Evolutionary conservation across 768 basidiomycete genomes (phyloP).

Genomic region (Macrocybe gigantea): DNA sequence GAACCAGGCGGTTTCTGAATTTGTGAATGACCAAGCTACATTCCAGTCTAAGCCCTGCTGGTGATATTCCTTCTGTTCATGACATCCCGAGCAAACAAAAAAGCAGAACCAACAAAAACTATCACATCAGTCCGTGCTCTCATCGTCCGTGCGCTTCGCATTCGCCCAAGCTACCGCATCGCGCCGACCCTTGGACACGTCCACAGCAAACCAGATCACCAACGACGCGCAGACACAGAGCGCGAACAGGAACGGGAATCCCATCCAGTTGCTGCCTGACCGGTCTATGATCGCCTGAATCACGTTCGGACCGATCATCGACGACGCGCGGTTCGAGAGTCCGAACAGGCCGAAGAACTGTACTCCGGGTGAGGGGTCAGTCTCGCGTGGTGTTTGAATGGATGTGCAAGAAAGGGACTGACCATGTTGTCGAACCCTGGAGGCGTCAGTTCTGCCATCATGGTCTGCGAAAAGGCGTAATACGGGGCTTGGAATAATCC

Average conservation of each 20-base stretch:
- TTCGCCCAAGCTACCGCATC: constrained; percentile 60
- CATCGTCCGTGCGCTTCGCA: constrained; percentile 2
- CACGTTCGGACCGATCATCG: constrained; percentile 83
- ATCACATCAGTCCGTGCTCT: too few species aligned
- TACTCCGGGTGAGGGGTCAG: neutral
- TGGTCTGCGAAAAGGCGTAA: constrained; percentile 80
- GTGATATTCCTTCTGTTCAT: too few species aligned
- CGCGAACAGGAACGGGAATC: constrained; percentile 80
- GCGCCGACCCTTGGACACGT: constrained; percentile 54
- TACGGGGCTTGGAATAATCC: constrained; percentile 85
- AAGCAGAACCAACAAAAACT: too few species aligned
- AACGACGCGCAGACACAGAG: constrained; percentile 60
- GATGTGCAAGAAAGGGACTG: neutral
- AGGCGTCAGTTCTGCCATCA: constrained; percentile 87
- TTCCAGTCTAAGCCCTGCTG: too few species aligned
- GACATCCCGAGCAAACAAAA: too few species aligned
- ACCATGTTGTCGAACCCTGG: constrained; percentile 82
- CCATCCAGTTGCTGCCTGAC: constrained; percentile 72
- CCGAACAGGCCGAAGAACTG: constrained; percentile 88
- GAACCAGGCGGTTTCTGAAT: neutral
- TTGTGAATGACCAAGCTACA: too few species aligned
- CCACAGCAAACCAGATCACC: constrained; percentile 73
- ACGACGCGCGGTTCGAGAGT: constrained; percentile 79
- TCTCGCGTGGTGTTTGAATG: neutral
- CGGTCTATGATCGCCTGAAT: constrained; percentile 77